These are phyloP conservation scores for Borealophlyctis nickersoniae DNA, from an alignment of 192 early-diverging fungal species.

Conservation along the genomic window DNA sequence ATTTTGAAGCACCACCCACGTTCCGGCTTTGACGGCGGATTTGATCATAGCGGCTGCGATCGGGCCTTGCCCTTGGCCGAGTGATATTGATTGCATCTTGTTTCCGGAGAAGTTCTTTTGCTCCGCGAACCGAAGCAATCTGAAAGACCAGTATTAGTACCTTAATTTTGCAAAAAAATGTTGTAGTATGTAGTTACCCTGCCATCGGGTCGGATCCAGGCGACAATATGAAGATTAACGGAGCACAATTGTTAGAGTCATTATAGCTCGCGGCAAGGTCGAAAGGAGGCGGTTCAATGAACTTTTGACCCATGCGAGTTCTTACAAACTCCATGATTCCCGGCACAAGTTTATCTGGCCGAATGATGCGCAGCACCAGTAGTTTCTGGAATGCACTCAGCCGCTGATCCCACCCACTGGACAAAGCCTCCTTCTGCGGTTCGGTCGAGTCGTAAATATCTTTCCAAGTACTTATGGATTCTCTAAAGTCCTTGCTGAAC, in stretches of 20 bases:
- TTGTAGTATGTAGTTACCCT: conserved; percentile 28
- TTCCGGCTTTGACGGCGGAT: conserved; percentile 44
- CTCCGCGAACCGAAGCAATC: conserved; percentile 57
- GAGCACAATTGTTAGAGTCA: conserved; percentile 53
- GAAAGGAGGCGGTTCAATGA: conserved; percentile 60
- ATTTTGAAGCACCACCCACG: conserved; percentile 63
- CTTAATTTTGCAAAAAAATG: conserved; percentile 13
- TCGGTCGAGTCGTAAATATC: conserved; percentile 48
- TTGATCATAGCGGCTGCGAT: conserved; percentile 57
- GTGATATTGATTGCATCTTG: conserved; percentile 47
- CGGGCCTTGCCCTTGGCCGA: conserved; percentile 61
- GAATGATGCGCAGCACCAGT: conserved; percentile 42
- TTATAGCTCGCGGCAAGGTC: conserved; percentile 50
- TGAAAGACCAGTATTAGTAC: conserved; percentile 5
- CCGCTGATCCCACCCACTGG: conserved; percentile 45
- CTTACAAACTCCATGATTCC: conserved; percentile 60
- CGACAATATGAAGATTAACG: conserved; percentile 59
- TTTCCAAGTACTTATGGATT: conserved; percentile 34
- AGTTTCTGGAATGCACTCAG: conserved; percentile 55
- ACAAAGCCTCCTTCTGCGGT: conserved; percentile 44
- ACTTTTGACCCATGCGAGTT: conserved; percentile 55
- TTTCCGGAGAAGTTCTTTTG: conserved; percentile 45
- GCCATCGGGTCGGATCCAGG: conserved; percentile 62
- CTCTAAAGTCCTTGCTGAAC: conserved; percentile 37
- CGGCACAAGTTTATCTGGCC: conserved; percentile 57